Conservation (phyloP, 2,329 filamentous ascomycete species). For the Knoxdaviesia proteae region DNA sequence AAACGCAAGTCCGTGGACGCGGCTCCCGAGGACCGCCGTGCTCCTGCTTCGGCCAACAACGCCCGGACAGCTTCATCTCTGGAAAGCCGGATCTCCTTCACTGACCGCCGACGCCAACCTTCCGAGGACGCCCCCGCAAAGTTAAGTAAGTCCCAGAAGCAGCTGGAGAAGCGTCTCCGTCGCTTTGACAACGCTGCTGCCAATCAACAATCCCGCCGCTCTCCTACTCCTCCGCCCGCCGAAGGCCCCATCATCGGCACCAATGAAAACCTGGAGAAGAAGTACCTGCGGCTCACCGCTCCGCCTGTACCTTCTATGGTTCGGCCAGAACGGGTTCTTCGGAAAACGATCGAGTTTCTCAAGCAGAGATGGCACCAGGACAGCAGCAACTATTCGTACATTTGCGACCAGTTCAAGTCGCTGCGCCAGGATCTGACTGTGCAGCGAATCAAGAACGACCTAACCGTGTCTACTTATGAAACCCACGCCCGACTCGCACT, state of each 20-base stretch:
- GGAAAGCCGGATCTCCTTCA: slow-evolving; percentile 56
- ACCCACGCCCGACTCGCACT: slow-evolving; percentile 92
- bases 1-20: slow-evolving; percentile 69
- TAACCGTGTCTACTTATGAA: slow-evolving; percentile 92
- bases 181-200: slow-evolving; percentile 58
- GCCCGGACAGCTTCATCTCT: slow-evolving; percentile 21
- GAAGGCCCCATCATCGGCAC: slow-evolving; percentile 66
- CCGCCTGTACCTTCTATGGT: slow-evolving; percentile 77
- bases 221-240: slow-evolving; percentile 33
- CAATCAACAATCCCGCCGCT: slow-evolving; percentile 22
- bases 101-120: slow-evolving; percentile 13
- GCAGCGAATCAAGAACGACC: slow-evolving; percentile 89
- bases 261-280: slow-evolving; percentile 71
- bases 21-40: slow-evolving; percentile 27
- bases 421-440: slow-evolving; percentile 95
- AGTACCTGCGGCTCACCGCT: slow-evolving; percentile 80
- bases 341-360: slow-evolving; percentile 67
- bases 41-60: slow-evolving; percentile 37
- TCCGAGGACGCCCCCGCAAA: slow-evolving; percentile 26
- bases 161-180: slow-evolving; percentile 69
- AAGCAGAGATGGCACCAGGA: slow-evolving; percentile 91
- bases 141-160: slow-evolving; percentile 75
- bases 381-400: slow-evolving; percentile 74
- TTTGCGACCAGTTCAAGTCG: slow-evolving; percentile 98
- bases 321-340: slow-evolving; percentile 60